Evolutionary conservation across 1,284 basidiomycete species (phyloP), one percentile per base, ranked within the genome.

Genomic region (Cutaneotrichosporon cavernicola): DNA sequence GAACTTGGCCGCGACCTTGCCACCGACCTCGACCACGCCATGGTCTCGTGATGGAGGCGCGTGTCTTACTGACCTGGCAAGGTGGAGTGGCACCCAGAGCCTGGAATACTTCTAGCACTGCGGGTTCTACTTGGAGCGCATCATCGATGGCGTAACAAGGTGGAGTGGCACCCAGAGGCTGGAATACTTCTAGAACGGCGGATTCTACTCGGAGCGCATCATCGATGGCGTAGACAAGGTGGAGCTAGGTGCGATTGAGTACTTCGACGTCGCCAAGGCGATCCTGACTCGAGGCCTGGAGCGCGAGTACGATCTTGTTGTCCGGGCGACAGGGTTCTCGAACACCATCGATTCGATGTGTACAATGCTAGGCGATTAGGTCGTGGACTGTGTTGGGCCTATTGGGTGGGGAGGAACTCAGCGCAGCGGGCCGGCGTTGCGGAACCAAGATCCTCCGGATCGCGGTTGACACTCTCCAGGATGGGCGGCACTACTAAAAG

Each of bases 401-500:
- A 78, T 88, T 51, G 88, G 87, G 88, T 86, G 88, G 68, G 87
- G 87, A n/a, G 1, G 86, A 89, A 74, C 72, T 87, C 51, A n/a
- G n/a, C n/a, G n/a, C n/a, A n/a, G n/a, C 79, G 5, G 87, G 82
- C 81, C 75, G 82, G 6, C 82, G 85, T 65, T 72, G 82, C 14
- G 86, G 86, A 11, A 75, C 85, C 0, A 81, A 79, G 21, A 83
- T 84, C 22, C 70, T 86, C 58, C 89, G 86, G 83, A 84, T 83
- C 70, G 84, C 86, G 82, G 82, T 86, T 68, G 86, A 86, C 83
- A 65, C 52, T 36, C 67, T 75, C 43, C 67, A 38, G 9, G 32
- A 57, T 32, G 52, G 60, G 13, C 61, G 74, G 10, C 74, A 66
- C 67, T 72, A 73, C 64, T 74, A 72, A 18, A 69, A 72, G 66